Evolutionary conservation across 1,284 basidiomycete genomes (phyloP).

Genomic region (Erythrobasidium hasegawianum): DNA sequence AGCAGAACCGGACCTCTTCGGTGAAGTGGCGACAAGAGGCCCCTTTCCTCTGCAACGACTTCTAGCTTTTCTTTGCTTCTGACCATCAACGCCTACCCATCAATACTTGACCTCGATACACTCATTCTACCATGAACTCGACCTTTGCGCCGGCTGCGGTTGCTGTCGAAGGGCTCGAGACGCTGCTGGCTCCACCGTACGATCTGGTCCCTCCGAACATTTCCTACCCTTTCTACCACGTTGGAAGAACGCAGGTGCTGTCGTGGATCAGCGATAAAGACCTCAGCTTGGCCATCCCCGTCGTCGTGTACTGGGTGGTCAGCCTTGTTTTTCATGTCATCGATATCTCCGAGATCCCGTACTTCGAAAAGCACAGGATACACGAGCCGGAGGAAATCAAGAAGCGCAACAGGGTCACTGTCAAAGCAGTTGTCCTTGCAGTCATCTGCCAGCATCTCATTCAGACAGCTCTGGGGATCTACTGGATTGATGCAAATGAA

Average conservation of each 20-base stretch:
- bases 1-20: too few relatives aligned
- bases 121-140: too few relatives aligned
- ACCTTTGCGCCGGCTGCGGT: too few relatives aligned
- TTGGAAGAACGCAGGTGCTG: constrained; percentile 56
- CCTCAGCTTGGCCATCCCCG: constrained; percentile 68
- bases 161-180: background rate
- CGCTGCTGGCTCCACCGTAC: constrained; percentile 16
- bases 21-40: too few relatives aligned
- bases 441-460: constrained; percentile 80
- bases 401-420: constrained; percentile 70
- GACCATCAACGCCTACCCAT: too few relatives aligned
- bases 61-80: too few relatives aligned
- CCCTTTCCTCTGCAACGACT: too few relatives aligned
- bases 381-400: constrained; percentile 81
- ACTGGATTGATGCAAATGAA: constrained; percentile 63
- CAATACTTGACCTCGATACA: too few relatives aligned
- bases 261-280: constrained; percentile 66
- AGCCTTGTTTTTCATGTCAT: constrained; percentile 77
- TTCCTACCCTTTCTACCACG: constrained; percentile 40
- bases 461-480: constrained; percentile 71
- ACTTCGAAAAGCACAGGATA: constrained; percentile 78
- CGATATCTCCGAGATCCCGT: constrained; percentile 64
- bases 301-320: constrained; percentile 81
- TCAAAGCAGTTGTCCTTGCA: constrained; percentile 65
- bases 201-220: constrained; percentile 10